A percentile compares a stretch with the other conserved stretches of the same genome.
Conservation (phyloP, 441 rosid genomes). For the Capsella rubella region DNA sequence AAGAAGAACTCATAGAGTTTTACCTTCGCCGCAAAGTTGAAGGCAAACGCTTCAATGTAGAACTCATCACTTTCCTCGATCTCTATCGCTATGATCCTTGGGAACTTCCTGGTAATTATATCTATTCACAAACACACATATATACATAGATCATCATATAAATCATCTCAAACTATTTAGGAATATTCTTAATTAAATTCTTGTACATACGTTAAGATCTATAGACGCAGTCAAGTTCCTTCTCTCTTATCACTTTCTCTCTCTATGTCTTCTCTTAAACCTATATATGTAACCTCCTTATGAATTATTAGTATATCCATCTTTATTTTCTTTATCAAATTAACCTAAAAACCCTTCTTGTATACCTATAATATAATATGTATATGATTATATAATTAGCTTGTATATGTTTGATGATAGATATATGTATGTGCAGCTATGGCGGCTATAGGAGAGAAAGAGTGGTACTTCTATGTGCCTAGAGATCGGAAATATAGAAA, state of each 20-base stretch:
- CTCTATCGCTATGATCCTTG: constrained; percentile 99
- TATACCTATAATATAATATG: constrained; percentile 14
- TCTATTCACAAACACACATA: constrained; percentile 3
- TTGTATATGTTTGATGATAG: constrained; percentile 13
- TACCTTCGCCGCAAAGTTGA: constrained; percentile 99
- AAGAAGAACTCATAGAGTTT: constrained; percentile 98
- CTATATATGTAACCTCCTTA: not conserved
- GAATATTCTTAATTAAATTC: not conserved
- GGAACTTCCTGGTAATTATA: constrained; percentile 93
- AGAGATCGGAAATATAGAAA: constrained; percentile 93
- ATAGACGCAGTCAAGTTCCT: constrained; percentile 7
- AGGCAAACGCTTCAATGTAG: constrained; percentile 98
- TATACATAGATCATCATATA: not conserved
- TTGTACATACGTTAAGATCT: constrained; percentile 20
- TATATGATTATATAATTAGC: constrained; percentile 2
- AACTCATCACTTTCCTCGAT: constrained; percentile 97
- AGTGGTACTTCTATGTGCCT: constrained; percentile 98
- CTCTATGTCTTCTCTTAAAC: constrained; percentile 18
- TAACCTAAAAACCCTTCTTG: constrained; percentile 2
- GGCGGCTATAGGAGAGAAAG: constrained; percentile 99
- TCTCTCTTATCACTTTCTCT: not conserved
- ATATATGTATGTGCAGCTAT: constrained; percentile 42
- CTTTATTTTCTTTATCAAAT: not conserved
- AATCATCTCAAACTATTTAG: constrained; percentile 5
- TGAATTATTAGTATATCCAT: not conserved